These are phyloP conservation scores for Tinospora cordifolia DNA, from an alignment of 164 flowering plant species.

Conservation along the genomic window DNA sequence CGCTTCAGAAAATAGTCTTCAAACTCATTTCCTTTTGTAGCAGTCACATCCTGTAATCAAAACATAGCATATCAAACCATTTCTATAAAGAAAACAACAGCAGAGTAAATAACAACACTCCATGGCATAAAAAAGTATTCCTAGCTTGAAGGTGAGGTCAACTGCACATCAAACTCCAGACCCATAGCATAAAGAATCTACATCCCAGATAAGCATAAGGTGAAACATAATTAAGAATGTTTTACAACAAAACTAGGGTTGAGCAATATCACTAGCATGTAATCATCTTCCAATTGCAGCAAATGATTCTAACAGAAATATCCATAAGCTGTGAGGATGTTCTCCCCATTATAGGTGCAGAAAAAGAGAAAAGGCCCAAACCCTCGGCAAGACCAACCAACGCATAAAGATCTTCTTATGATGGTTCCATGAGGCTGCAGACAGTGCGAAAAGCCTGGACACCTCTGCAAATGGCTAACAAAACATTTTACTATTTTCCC, in stretches of 20 bases:
- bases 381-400: too few relatives aligned
- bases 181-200: neutral
- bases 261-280: neutral
- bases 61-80: conserved; percentile 7
- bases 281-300: neutral
- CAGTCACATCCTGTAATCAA: conserved; percentile 82
- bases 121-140: neutral
- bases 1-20: conserved; percentile 96
- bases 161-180: neutral
- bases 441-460: too few relatives aligned
- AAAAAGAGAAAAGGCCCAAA: too few relatives aligned
- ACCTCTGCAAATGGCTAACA: too few relatives aligned
- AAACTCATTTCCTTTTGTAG: conserved; percentile 98
- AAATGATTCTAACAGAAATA: neutral
- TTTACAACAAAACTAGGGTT: neutral
- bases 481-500: too few relatives aligned
- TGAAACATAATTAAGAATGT: neutral
- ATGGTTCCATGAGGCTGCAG: too few relatives aligned
- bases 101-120: neutral
- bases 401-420: too few relatives aligned
- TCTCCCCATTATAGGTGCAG: too few relatives aligned
- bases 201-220: neutral
- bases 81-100: neutral
- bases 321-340: too few relatives aligned
- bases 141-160: neutral